A percentile compares a stretch with the other conserved stretches of the same genome.
phyloP scores from a whole-genome alignment of 305 asterid genomes.

The Petunia hybrid region DNA sequence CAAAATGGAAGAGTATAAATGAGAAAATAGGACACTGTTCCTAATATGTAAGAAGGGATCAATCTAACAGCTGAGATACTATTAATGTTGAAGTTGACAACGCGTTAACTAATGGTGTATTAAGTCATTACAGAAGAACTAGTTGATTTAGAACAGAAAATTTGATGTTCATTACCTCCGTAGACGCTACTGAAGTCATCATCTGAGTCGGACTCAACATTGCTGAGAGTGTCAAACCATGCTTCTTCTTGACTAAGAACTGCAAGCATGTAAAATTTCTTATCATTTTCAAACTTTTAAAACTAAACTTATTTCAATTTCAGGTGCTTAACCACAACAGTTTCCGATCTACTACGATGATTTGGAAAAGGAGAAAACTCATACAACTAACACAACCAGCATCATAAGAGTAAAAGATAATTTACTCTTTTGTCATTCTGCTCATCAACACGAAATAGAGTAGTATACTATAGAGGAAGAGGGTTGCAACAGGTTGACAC shows the following conservation, averaged over 20 bases:
- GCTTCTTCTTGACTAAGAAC: conserved; percentile 85
- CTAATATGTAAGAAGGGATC: neutral
- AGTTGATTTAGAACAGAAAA: neutral
- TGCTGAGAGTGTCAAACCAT: conserved; percentile 90
- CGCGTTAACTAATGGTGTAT: neutral
- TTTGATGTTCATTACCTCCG: conserved; percentile 67
- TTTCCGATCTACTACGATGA: neutral
- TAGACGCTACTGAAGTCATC: conserved; percentile 87
- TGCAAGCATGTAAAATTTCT: conserved; percentile 43
- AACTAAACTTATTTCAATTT: neutral
- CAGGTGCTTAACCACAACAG: neutral
- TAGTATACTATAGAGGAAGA: neutral
- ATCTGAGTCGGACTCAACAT: conserved; percentile 85
- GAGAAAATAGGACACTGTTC: neutral
- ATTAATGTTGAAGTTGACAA: neutral
- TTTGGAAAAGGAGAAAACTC: neutral
- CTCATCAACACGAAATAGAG: neutral
- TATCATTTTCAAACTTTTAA: neutral
- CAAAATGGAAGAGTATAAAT: conserved; percentile 32
- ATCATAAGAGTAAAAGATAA: conserved; percentile 15
- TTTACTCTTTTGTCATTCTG: conserved; percentile 15
- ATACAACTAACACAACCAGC: neutral
- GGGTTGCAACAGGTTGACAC: neutral
- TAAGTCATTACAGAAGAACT: neutral
- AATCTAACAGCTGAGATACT: neutral